Base-by-base conservation (phyloP, 2,329 filamentous ascomycete species). In the Verticillium alfalfae region DNA sequence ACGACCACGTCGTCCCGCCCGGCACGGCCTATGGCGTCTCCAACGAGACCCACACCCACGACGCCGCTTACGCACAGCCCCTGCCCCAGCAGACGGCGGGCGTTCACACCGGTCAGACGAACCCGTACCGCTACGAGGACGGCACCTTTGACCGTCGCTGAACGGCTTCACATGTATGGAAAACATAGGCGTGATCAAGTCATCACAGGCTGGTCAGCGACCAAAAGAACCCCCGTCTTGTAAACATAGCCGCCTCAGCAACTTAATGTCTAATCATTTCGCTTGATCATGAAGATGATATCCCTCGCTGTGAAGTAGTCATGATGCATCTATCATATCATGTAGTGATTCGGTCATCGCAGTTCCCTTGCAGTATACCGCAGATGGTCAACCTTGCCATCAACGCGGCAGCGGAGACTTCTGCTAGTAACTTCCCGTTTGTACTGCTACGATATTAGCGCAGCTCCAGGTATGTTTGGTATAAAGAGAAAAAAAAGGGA, bases 91-190 rank as follows among this genome's bases (percentile, higher is more conserved):
- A n/a, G 55, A 16, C 56, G 3, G 37, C 10, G 37, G 26, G 15
- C 26, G 41, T 41, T 2, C 36, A 26, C 3, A 15, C 34, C 38
- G 34, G 36, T 5, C 16, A 57, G 34, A 22, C 55, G 34, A 57
- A 37, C 55, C 16, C 55, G 34, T 73, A 77, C 58, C 71, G 66
- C 10, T 78, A 78, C 59, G 69, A 70, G 3, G 76, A 79, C 58
- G 76, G 76, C 31, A 68, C 75, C 15, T 78, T 78, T 57, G 66
- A 73, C 5, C 45, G 45, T 52, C 45, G 45, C 45, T 52, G 22
- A 18, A 22, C 5, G 26, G 26, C 26, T 31, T 31, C 26, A 31
- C n/a, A 9, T 52, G 18, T 12, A 8, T 22, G 45, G n/a, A 10
- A 52, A 10, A 22, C 10, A 52, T 4, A 18, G 7, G 15, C 41